Conservation (phyloP, 768 basidiomycete genomes). For the Suillus subluteus region DNA sequence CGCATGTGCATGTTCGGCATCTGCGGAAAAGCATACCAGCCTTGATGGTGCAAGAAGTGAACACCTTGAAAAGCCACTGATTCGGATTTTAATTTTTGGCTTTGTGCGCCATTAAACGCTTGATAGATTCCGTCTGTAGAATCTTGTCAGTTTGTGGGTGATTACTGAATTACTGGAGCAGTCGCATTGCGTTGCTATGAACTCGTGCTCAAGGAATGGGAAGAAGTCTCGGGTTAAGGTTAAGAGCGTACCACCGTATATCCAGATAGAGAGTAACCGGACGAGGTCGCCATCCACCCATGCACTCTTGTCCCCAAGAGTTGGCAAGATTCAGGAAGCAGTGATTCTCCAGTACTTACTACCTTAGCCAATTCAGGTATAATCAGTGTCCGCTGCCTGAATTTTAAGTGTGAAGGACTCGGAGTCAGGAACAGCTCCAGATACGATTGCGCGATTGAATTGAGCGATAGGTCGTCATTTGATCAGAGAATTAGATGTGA, state of each 20-base stretch:
- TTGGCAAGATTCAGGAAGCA: conserved; percentile 45
- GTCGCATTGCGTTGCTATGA: conserved; percentile 93
- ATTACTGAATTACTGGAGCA: conserved; percentile 72
- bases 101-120: conserved; percentile 70
- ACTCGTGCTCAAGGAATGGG: conserved; percentile 90
- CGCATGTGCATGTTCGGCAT: not conserved
- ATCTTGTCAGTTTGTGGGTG: conserved; percentile 7
- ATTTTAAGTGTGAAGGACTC: conserved; percentile 55
- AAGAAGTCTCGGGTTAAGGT: conserved; percentile 52
- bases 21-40: not conserved
- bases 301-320: conserved; percentile 69
- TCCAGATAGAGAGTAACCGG: conserved; percentile 12
- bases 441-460: conserved; percentile 65
- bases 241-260: too few relatives aligned
- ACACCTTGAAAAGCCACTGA: too few relatives aligned
- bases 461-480: conserved; percentile 70
- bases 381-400: conserved; percentile 53
- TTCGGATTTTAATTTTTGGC: too few relatives aligned
- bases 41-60: not conserved
- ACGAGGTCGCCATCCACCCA: conserved; percentile 96
- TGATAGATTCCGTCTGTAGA: conserved; percentile 66
- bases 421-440: conserved; percentile 58
- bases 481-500: conserved; percentile 84
- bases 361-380: conserved; percentile 68
- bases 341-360: conserved; percentile 66